Conservation (phyloP, 176 grass and related monocot genomes). For the Oryza brachyantha region DNA sequence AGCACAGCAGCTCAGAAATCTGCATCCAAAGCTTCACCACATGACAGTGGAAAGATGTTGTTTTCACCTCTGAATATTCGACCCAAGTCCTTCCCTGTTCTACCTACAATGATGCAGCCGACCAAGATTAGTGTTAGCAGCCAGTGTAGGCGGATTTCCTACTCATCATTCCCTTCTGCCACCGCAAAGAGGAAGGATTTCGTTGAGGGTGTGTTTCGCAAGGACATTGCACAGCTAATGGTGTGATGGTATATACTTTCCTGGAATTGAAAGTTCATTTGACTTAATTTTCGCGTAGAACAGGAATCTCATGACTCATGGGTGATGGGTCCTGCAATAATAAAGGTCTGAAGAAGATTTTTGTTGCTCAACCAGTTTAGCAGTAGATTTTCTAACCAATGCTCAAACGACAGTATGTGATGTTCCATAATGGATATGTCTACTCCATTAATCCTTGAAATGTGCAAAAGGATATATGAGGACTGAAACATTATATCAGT, state of each 20-base stretch:
- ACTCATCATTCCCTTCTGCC: slow-evolving; percentile 23
- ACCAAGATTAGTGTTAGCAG: slow-evolving; percentile 37
- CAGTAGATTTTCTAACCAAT: slow-evolving; percentile 29
- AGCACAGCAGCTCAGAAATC: slow-evolving; percentile 45
- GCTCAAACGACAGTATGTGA: neutral
- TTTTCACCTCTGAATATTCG: slow-evolving; percentile 65
- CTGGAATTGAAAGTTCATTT: slow-evolving; percentile 6
- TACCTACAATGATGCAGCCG: slow-evolving; percentile 59
- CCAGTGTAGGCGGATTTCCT: slow-evolving; percentile 55
- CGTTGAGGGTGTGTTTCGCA: slow-evolving; percentile 60
- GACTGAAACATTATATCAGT: neutral
- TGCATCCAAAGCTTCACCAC: slow-evolving; percentile 24
- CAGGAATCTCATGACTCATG: neutral
- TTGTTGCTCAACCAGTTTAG: slow-evolving; percentile 19
- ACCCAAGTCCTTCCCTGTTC: slow-evolving; percentile 52
- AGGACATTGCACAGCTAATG: slow-evolving; percentile 88
- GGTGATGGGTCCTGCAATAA: slow-evolving; percentile 22
- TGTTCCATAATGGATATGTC: neutral
- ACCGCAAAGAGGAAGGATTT: slow-evolving; percentile 42
- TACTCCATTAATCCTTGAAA: neutral
- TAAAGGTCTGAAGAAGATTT: slow-evolving; percentile 20
- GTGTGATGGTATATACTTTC: slow-evolving; percentile 25
- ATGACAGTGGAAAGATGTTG: slow-evolving; percentile 49
- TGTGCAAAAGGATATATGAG: neutral
- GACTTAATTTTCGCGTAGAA: neutral